Base-by-base conservation (phyloP, 1,284 basidiomycete species). In the Cryptococcus sp. region DNA sequence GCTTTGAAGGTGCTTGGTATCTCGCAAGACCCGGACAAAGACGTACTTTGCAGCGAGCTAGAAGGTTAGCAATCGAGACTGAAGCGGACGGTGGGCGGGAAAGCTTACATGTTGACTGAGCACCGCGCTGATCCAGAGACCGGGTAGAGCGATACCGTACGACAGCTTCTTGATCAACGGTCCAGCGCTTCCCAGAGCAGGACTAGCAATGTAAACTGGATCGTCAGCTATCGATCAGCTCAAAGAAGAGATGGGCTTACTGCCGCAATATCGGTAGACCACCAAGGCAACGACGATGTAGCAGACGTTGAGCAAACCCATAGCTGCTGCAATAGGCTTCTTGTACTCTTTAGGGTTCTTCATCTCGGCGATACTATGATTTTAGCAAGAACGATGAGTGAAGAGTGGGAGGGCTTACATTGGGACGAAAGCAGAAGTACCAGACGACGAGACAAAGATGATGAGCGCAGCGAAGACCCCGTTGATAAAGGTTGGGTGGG, bases 21-120 rank as follows among this genome's bases (percentile, higher is more conserved):
- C 74, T n/a, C 81, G 76, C 60, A 84, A 79, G 46, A 79, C 56
- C 10, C 82, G 77, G 48, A 84, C 75, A 58, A 84, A 83, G 41
- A 83, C 59, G 38, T 42, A 41, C 18, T 48, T 42, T 16, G 38
- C 50, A 50, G 46, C 52, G 48, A 43, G 38, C 50, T 48, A 47
- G n/a, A n/a, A n/a, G n/a, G n/a, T n/a, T n/a, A n/a, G n/a, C n/a
- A n/a, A n/a, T n/a, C n/a, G n/a, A n/a, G n/a, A n/a, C n/a, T n/a
- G n/a, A n/a, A n/a, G n/a, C n/a, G n/a, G n/a, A n/a, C n/a, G n/a
- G n/a, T n/a, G n/a, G n/a, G n/a, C n/a, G n/a, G n/a, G n/a, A n/a
- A n/a, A n/a, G n/a, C 48, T 66, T 63, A 18, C 58, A 50, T 65
- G 65, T 24, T 51, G 55, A 52, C 65, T 62, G 33, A 72, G 48